Conservation (phyloP, 495 filamentous ascomycete genomes). For the Neurospora sp. region DNA sequence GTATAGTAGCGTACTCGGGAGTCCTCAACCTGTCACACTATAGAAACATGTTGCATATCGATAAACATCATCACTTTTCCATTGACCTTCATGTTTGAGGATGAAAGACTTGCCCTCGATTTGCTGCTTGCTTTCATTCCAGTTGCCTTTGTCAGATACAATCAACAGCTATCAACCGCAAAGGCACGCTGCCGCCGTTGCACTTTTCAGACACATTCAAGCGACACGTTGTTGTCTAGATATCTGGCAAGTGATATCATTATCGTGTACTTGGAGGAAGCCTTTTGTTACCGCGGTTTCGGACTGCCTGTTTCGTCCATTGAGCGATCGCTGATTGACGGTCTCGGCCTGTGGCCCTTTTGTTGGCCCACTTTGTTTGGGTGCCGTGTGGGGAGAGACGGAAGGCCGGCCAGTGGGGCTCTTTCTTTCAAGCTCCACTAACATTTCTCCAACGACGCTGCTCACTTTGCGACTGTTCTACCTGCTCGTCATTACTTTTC, state of each 20-base stretch:
- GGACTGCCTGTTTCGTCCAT: neutral
- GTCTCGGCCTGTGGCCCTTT: neutral
- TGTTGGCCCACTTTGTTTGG: neutral
- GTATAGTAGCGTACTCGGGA: neutral
- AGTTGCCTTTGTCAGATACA: neutral
- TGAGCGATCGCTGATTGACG: neutral
- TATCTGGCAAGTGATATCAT: neutral
- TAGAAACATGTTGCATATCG: neutral
- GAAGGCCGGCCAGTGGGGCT: neutral
- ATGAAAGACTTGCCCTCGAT: neutral
- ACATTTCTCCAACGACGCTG: neutral
- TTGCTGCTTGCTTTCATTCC: neutral
- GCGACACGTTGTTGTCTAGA: neutral
- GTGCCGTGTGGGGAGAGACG: neutral
- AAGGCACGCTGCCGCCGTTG: neutral
- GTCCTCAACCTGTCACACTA: neutral
- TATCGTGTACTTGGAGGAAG: neutral
- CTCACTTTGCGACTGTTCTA: neutral
- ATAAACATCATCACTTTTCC: neutral
- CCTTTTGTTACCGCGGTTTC: neutral
- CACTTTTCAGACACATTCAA: neutral
- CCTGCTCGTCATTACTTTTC: neutral
- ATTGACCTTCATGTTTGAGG: neutral
- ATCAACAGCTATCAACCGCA: neutral
- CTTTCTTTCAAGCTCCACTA: neutral